phyloP scores from a whole-genome alignment of 345 rosid genomes.

The Eucalyptus curtisii region DNA sequence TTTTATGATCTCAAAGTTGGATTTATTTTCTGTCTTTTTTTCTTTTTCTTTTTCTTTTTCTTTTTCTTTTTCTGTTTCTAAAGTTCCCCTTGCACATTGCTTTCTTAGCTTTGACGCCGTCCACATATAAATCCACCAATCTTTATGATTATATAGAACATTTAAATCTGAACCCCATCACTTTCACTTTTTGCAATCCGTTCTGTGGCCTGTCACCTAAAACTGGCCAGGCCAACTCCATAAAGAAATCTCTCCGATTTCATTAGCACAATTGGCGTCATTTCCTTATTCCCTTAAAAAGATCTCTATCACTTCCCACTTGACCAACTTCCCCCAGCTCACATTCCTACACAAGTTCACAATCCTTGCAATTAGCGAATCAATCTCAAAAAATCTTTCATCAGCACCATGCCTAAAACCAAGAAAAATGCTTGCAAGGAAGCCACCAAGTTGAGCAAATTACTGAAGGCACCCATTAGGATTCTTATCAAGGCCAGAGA shows the following conservation, averaged over 20 bases:
- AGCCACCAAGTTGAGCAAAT: slow-evolving; percentile 8
- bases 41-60: background rate
- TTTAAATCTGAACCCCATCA: background rate
- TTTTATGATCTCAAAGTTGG: background rate
- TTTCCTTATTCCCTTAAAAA: background rate
- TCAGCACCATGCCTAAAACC: background rate
- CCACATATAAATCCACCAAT: background rate
- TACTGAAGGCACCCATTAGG: slow-evolving; percentile 29
- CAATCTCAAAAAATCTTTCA: background rate
- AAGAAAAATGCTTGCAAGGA: background rate
- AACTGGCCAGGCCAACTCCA: background rate
- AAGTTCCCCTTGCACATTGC: background rate
- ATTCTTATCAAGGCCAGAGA: slow-evolving; percentile 38
- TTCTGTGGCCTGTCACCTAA: background rate
- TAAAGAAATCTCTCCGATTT: background rate
- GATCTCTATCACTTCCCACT: background rate
- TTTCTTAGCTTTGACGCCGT: background rate
- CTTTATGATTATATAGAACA: background rate
- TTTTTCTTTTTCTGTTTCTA: background rate
- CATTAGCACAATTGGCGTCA: background rate
- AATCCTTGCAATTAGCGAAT: background rate
- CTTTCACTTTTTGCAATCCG: background rate
- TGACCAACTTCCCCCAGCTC: background rate
- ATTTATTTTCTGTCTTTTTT: background rate
- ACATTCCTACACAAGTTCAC: background rate